Base-by-base conservation (phyloP, 345 rosid genomes). In the Cochlearia excelsa region DNA sequence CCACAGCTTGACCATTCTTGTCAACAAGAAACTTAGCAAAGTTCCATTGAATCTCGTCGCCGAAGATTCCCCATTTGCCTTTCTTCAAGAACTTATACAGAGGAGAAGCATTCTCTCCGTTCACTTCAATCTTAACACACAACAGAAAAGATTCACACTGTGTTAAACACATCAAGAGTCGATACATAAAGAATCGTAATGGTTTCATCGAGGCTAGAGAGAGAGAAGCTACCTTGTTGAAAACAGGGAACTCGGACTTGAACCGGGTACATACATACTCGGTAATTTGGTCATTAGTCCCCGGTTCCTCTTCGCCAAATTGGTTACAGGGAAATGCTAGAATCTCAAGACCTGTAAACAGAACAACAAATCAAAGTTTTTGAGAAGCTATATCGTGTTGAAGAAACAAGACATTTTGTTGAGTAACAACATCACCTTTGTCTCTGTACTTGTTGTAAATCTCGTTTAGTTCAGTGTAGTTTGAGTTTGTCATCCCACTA, bases 261-360 rank as follows among this genome's bases (percentile, higher is more conserved):
- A 91, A 91, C 26, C 75, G 76, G 45, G 85, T 80, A 73, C 98
- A 91, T 1, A 83, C 96, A 67, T 78, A 78, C 37, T 84, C 82
- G 4, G 72, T 47, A 41, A 88, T 88, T 74, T 91, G 75, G 34
- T 75, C 75, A 69, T 69, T 84, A 53, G 66, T 81, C 72, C 95
- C 98, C 0, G 92, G 92, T 74, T 91, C 98, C 84, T 91, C 88
- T 9, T 83, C 83, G 0, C 81, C 87, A 68, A 91, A 91, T 66
- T 88, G 96, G 75, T 91, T 91, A 79, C 96, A 88, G 5, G 98
- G 96, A 68, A 88, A 91, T 51, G 92, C 95, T 66, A 84, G 57
- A 69, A 91, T 84, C 78, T 88, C 92, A 6, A 91, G 63, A 49
- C 98, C 95, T 88, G 78, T 26, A 68, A 16, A 30, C 55, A 54